phyloP scores from a whole-genome alignment of 2,329 filamentous ascomycete genomes.

The Chaetothyriales sp. region DNA sequence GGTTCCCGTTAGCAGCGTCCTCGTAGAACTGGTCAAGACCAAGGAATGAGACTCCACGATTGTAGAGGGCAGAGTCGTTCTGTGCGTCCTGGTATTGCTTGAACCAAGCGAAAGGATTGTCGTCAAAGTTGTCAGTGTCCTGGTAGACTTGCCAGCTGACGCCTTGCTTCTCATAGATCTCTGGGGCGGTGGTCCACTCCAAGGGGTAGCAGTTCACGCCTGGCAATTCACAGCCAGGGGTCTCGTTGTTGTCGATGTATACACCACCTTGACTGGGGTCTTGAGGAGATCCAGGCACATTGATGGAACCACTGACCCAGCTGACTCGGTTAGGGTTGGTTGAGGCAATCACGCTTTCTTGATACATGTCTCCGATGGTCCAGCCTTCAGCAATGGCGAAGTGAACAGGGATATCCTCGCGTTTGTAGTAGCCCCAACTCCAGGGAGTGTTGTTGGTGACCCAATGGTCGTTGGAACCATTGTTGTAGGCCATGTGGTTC shows the following conservation, averaged over 20 bases:
- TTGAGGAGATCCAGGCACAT: slow-evolving; percentile 35
- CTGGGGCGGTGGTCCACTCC: slow-evolving; percentile 38
- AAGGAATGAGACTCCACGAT: slow-evolving; percentile 33
- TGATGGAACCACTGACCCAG: slow-evolving; percentile 38
- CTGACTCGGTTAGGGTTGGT: slow-evolving; percentile 40
- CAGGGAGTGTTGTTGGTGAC: slow-evolving; percentile 39
- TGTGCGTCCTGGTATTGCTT: slow-evolving; percentile 35
- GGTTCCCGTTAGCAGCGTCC: slow-evolving; percentile 35
- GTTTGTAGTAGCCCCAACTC: slow-evolving; percentile 37
- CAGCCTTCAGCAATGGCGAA: slow-evolving; percentile 41
- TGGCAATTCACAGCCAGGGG: slow-evolving; percentile 31
- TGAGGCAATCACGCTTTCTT: slow-evolving; percentile 37
- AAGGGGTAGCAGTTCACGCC: slow-evolving; percentile 39
- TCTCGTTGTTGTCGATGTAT: slow-evolving; percentile 38
- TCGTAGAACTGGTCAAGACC: slow-evolving; percentile 37
- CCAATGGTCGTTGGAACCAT: slow-evolving; percentile 39
- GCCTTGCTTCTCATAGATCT: slow-evolving; percentile 34
- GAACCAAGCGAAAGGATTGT: slow-evolving; percentile 41
- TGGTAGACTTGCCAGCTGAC: slow-evolving; percentile 39
- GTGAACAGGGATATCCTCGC: slow-evolving; percentile 40
- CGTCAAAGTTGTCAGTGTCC: slow-evolving; percentile 38
- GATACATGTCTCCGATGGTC: slow-evolving; percentile 42
- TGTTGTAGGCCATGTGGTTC: slow-evolving; percentile 39
- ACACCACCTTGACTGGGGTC: slow-evolving; percentile 29
- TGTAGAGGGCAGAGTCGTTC: slow-evolving; percentile 27